A percentile compares a stretch with the other conserved stretches of the same genome.
These are phyloP conservation scores for Fusarium circinatum DNA, from an alignment of 2,329 filamentous ascomycete genomes.

Conservation along the genomic window DNA sequence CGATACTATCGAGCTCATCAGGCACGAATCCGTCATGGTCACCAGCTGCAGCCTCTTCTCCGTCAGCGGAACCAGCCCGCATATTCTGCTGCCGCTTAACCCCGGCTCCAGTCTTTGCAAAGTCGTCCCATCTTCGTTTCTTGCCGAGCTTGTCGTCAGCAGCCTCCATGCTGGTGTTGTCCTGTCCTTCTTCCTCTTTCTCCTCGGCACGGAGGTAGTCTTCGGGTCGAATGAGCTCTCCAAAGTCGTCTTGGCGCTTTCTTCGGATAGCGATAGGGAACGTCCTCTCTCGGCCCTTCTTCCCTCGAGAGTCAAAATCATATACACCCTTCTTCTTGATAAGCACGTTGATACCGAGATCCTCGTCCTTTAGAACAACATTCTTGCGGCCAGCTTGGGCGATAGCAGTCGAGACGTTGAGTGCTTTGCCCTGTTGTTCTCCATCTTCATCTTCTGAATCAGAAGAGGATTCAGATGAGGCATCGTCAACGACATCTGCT, in stretches of 20 bases:
- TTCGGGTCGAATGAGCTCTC: slow-evolving; percentile 91
- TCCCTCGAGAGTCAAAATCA: slow-evolving; percentile 91
- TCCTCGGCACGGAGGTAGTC: slow-evolving; percentile 95
- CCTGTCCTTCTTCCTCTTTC: slow-evolving; percentile 78
- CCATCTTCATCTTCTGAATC: slow-evolving; percentile 89
- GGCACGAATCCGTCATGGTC: slow-evolving; percentile 52
- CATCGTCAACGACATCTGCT: slow-evolving; percentile 82
- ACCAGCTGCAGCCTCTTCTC: slow-evolving; percentile 52
- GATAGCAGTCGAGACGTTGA: slow-evolving; percentile 88
- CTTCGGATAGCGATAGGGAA: slow-evolving; percentile 87
- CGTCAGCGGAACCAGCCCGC: slow-evolving; percentile 57
- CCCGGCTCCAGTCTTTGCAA: slow-evolving; percentile 49
- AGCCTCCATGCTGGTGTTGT: slow-evolving; percentile 52
- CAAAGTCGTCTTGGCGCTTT: slow-evolving; percentile 88
- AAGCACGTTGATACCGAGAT: slow-evolving; percentile 90
- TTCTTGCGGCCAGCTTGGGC: slow-evolving; percentile 88
- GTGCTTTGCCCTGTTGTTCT: slow-evolving; percentile 88
- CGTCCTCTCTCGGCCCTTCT: slow-evolving; percentile 90
- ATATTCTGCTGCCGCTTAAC: slow-evolving; percentile 68
- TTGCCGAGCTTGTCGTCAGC: slow-evolving; percentile 78
- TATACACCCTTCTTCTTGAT: slow-evolving; percentile 90
- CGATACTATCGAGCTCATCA: slow-evolving; percentile 68
- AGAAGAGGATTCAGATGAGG: slow-evolving; percentile 85
- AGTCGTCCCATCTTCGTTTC: slow-evolving; percentile 93
- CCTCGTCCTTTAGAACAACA: slow-evolving; percentile 85